These are phyloP conservation scores for Coprinopsis cinerea DNA, from an alignment of 768 basidiomycete genomes.

Conservation along the genomic window DNA sequence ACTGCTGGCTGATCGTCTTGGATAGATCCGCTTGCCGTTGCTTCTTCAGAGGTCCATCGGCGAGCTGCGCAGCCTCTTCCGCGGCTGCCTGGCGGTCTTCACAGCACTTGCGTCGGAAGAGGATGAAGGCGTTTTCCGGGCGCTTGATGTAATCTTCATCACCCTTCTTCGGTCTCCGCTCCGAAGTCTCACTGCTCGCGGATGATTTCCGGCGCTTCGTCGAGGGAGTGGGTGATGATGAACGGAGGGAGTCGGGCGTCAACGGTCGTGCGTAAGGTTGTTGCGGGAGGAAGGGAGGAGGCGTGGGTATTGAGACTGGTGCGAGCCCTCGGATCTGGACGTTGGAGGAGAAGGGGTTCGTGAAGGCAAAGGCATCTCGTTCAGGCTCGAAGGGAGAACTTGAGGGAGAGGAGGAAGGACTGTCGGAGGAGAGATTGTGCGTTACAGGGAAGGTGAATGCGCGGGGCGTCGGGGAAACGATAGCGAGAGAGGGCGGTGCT, in stretches of 20 bases:
- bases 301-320: conserved; percentile 12
- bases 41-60: conserved; percentile 52
- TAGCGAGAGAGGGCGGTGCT: conserved; percentile 47
- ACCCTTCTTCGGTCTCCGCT: conserved; percentile 61
- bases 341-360: conserved; percentile 15
- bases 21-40: conserved; percentile 69
- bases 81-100: conserved; percentile 58
- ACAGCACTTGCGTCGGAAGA: conserved; percentile 76
- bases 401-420: conserved; percentile 63
- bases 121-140: conserved; percentile 80
- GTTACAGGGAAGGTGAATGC: conserved; percentile 62
- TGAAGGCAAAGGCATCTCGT: conserved; percentile 46
- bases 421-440: conserved; percentile 54
- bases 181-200: conserved; percentile 39
- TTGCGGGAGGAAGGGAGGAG: conserved; percentile 15
- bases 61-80: conserved; percentile 36
- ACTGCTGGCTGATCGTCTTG: conserved; percentile 77
- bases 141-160: conserved; percentile 83
- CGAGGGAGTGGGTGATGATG: conserved; percentile 30
- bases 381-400: conserved; percentile 71
- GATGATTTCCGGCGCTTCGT: conserved; percentile 50
- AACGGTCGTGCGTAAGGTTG: conserved; percentile 30
- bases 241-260: conserved; percentile 39
- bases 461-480: conserved; percentile 68
- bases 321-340: conserved; percentile 5